Conservation (phyloP, 441 rosid species). For the California macrophylla region DNA sequence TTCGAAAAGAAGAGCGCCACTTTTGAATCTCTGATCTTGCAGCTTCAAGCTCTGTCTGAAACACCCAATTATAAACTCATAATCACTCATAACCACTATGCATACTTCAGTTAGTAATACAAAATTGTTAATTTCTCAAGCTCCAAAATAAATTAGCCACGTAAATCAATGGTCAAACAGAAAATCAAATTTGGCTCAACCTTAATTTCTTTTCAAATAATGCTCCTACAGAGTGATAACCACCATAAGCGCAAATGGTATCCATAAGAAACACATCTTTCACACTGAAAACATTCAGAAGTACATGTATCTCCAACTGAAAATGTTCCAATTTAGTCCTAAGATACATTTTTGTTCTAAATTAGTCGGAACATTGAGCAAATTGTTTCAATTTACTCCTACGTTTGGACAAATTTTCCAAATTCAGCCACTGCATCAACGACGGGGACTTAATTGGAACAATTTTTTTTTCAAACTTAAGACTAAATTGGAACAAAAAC, state of each 20-base stretch:
- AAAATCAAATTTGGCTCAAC: background rate
- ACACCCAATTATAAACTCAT: slow-evolving; percentile 1
- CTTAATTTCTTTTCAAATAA: background rate
- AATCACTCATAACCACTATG: background rate
- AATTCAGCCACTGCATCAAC: no score
- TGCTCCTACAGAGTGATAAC: background rate
- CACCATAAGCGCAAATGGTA: background rate
- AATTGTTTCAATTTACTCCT: no score
- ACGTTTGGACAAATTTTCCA: no score
- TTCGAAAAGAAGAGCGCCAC: slow-evolving; percentile 80
- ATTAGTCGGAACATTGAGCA: no score
- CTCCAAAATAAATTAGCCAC: background rate
- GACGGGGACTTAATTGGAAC: no score
- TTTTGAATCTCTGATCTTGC: slow-evolving; percentile 66
- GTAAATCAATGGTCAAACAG: background rate
- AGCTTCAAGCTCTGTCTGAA: slow-evolving; percentile 65
- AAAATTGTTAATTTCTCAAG: background rate
- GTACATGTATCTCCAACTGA: background rate
- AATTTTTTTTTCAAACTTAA: no score
- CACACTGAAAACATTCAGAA: background rate
- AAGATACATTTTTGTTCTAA: no score
- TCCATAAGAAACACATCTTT: background rate
- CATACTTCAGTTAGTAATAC: background rate
- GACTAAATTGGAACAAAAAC: no score
- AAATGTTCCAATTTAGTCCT: no score